phyloP scores from a whole-genome alignment of 2,329 filamentous ascomycete genomes.

The Xylaria sp. region DNA sequence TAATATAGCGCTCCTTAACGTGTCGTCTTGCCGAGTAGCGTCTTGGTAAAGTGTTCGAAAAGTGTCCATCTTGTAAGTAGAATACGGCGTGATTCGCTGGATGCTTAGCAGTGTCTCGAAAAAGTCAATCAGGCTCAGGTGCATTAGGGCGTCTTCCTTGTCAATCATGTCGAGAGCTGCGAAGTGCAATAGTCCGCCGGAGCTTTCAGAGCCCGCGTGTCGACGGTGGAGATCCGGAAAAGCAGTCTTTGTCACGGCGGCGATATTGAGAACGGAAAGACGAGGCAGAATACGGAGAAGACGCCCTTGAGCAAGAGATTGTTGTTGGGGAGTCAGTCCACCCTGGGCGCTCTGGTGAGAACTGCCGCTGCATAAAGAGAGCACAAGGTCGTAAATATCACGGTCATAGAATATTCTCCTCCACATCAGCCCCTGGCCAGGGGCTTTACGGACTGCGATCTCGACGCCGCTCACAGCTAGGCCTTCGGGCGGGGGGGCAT shows the following conservation, averaged over 20 bases:
- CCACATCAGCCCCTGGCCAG: conserved; percentile 62
- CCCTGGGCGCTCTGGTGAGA: conserved; percentile 38
- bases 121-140: conserved; percentile 58
- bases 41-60: conserved; percentile 49
- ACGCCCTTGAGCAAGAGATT: conserved; percentile 58
- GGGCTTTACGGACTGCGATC: conserved; percentile 46
- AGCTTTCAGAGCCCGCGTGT: conserved; percentile 31
- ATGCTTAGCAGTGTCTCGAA: conserved; percentile 57
- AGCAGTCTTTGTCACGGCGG: conserved; percentile 45
- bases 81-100: conserved; percentile 50
- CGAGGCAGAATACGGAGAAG: conserved; percentile 58
- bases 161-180: conserved; percentile 59
- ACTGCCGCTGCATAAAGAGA: conserved; percentile 45
- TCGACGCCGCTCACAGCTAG: conserved; percentile 44
- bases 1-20: conserved; percentile 47
- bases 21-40: conserved; percentile 48
- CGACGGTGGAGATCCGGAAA: conserved; percentile 44
- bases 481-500: conserved; percentile 41
- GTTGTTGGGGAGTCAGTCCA: conserved; percentile 44
- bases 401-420: conserved; percentile 54
- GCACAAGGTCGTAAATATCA: conserved; percentile 52
- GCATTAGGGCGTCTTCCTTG: conserved; percentile 55
- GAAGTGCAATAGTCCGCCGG: conserved; percentile 55
- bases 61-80: conserved; percentile 44
- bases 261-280: conserved; percentile 54